Base-by-base conservation (phyloP, 2,329 filamentous ascomycete genomes). In the Dactylellina leptospora region DNA sequence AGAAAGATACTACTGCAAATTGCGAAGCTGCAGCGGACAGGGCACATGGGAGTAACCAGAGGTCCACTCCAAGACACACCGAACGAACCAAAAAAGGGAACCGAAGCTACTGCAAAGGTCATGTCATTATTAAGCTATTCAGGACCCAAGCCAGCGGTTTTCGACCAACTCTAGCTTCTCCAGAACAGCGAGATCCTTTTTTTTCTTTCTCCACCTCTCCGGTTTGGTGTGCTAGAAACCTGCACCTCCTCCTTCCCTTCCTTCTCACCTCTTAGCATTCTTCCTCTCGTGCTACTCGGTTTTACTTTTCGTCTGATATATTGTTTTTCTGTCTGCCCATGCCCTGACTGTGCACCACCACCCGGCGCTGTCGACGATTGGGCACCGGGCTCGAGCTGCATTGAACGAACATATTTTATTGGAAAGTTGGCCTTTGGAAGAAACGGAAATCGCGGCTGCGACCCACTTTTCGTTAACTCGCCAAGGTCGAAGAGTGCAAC, bases 281-380 rank as follows among this genome's bases (percentile, higher is more conserved):
- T 16, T 38, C 9, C 10, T 40, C 36, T 40, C 36, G 18, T n/a
- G n/a, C 16, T 10, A 23, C 11, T 45, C 16, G n/a, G 18, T 42
- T 42, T 45, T 45, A 18, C 11, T 42, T 27, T 42, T 55, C 51
- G 36, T 55, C 51, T 28, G 33, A 55, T 55, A 55, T 40, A 42
- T 55, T 20, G 18, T 40, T 16, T 16, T 16, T n/a, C 18, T 16
- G 36, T 40, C 36, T n/a, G n/a, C n/a, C n/a, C n/a, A n/a, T n/a
- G n/a, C n/a, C n/a, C n/a, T n/a, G n/a, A n/a, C n/a, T n/a, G n/a
- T n/a, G n/a, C n/a, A n/a, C n/a, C n/a, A n/a, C n/a, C n/a, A n/a
- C n/a, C n/a, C n/a, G n/a, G n/a, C n/a, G n/a, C n/a, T n/a, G n/a
- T n/a, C n/a, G n/a, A n/a, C n/a, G n/a, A n/a, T n/a, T n/a, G n/a